Base-by-base conservation (phyloP, 164 flowering plant genomes). In the Chloranthus sessilifolius region DNA sequence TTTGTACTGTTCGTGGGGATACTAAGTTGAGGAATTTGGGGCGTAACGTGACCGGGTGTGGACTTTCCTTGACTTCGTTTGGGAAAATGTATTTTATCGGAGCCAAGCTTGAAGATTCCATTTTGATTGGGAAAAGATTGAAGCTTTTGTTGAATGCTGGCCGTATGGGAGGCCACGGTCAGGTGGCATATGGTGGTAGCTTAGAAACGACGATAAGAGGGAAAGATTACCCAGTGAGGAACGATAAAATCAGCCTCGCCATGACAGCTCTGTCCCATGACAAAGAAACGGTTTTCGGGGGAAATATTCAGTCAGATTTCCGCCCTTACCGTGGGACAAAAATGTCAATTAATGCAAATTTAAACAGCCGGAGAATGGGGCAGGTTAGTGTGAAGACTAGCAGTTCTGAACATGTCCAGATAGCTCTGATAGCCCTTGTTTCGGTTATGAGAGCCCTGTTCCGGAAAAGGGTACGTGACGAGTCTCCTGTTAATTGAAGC, bases 331-430 rank as follows among this genome's bases (percentile, higher is more conserved):
- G 86, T 30, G 71, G 75, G 29, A 61, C 74, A 53, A 73, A 39
- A 50, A 50, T 87, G 72, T 77, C 90, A 0, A 65, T 85, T 3
- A 83, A 71, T 66, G 85, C 67, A 21, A 89, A 83, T 68, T 12
- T 89, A 48, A 89, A 89, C 57, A 84, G 67, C 66, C 70, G 70
- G 43, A 78, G 73, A 66, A 87, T 83, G 96, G 99, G 99, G 24
- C 80, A 84, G 69, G 20, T 89, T 43, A 53, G 63, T 50, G 27
- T 94, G 21, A 86, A 76, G 69, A 63, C 81, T 4, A 79, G 69
- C 50, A 81, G 82, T 69, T 73, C 87, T 9, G 92, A 81, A 45
- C 88, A 76, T 37, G 17, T 79, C 53, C 80, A 81, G 60, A 69
- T 94, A 36, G 83, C 81, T 37, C 24, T 83, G n/a, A 21, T 94